Evolutionary conservation across 2,329 filamentous ascomycete genomes (phyloP), one percentile per base, ranked within the genome.

Genomic region (Leptosphaerulina australis): DNA sequence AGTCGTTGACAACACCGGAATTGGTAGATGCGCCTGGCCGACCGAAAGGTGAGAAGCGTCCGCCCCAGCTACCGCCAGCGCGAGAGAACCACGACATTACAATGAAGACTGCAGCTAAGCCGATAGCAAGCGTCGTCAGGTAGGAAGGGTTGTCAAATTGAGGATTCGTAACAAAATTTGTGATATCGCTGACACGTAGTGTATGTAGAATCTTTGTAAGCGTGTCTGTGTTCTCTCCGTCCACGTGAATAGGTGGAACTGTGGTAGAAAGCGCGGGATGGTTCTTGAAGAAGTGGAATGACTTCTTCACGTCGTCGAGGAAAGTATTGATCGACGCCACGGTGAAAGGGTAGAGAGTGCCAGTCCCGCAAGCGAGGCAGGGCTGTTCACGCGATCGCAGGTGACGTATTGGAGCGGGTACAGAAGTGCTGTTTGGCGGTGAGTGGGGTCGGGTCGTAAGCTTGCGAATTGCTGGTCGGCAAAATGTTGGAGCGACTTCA

Each of bases 1-100:
- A 83, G 60, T 91, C 87, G 62, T 84, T 88, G 52, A 92, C 85
- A 58, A 85, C 80, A 24, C 85, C 69, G 12, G 68, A 62, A 43
- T 61, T 66, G 17, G 61, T 70, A 53, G 56, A 71, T 53, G 50
- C 71, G 64, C 63, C 59, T 15, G 71, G 71, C 36, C 78, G 76
- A 11, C 76, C 75, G 59, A 80, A 80, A 12, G 78, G 78, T 18
- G 76, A 78, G 66, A 79, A 79, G 54, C 76, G 75, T 26, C 77
- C 76, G 33, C 74, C 68, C 62, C 75, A 74, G 48, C 58, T 59
- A 59, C 68, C 63, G 50, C 74, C 72, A 44, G 75, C 63, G 53
- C 77, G 76, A 18, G 76, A 77, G 38, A 75, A 74, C 77, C 77
- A 80, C 36, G 74, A 76, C 77, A 74, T 72, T 48, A 75, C 72